Percentiles rank a stretch among this genome's conserved stretches.
Conservation (phyloP, 768 basidiomycete genomes). For the Kwoniella europaea region DNA sequence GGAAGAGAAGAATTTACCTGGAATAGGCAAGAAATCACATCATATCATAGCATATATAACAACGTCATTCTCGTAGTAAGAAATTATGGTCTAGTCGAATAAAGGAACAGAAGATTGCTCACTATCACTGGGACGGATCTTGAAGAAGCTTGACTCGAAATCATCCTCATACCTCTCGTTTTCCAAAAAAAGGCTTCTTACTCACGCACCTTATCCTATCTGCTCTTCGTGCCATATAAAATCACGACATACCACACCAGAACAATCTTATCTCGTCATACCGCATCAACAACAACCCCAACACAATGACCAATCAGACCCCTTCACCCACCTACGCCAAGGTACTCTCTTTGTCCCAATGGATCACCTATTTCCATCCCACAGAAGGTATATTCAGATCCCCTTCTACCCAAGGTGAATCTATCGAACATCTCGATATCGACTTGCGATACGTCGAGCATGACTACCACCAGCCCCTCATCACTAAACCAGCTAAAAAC, state of each 20-base stretch:
- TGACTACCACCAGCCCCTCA: constrained; percentile 1
- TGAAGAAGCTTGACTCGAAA: constrained; percentile 12
- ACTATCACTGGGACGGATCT: constrained; percentile 1
- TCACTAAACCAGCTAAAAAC: neutral
- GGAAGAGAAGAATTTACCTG: neutral
- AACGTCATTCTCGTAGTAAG: neutral
- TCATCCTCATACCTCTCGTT: neutral
- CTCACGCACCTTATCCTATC: neutral
- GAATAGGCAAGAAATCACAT: neutral
- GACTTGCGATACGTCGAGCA: constrained; percentile 48
- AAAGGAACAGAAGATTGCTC: neutral
- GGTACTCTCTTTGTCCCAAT: constrained; percentile 41
- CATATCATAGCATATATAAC: neutral
- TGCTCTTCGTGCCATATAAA: neutral
- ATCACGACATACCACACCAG: neutral
- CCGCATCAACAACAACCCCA: neutral
- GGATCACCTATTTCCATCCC: constrained; percentile 48
- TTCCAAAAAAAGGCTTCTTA: neutral
- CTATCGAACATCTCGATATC: constrained; percentile 52
- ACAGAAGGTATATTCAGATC: constrained; percentile 39
- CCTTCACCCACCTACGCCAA: constrained; percentile 38
- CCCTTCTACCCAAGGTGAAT: constrained; percentile 32
- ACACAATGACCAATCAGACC: constrained; percentile 18
- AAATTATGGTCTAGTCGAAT: neutral
- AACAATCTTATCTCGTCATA: neutral